Evolutionary conservation across 176 grass and related monocot species (phyloP), one percentile per base, ranked within the genome.

Genomic region (Pontederia paniculata): DNA sequence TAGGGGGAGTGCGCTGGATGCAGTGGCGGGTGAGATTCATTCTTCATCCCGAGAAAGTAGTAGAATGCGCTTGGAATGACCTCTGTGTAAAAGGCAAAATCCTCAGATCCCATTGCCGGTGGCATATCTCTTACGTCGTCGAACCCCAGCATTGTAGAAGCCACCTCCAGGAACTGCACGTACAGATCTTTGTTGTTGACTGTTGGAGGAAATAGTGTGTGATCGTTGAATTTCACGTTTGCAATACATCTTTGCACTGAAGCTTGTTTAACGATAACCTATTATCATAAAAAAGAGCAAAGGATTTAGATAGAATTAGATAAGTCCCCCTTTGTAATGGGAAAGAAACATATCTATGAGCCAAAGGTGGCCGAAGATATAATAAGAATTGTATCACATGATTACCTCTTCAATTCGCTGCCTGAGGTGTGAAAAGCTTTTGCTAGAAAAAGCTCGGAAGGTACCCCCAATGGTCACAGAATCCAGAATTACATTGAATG

Each of bases 181-280:
- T 94, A 81, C 43, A 89, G 78, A 46, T 60, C 75, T 2, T 77
- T 50, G 12, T 50, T 69, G 65, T 95, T 89, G 52, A 57, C 79
- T 25, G 89, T 95, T 9, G 76, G 68, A 10, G 89, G 84, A 42
- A 78, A 95, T 72, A 95, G 80, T 43, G 78, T 75, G 19, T 48
- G 69, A 9, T 70, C 61, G 49, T 77, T 50, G 17, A 95, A 95
- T 53, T 85, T 67, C 44, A 85, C 83, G 10, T 50, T 74, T 41
- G 89, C 84, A 8, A 63, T 83, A 76, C 89, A 95, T 25, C 84
- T 80, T 50, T 89, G 84, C 49, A 88, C 81, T 9, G 78, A 83
- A 46, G 89, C 85, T 80, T 94, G 88, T 58, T 77, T 62, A n/a
- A 88, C 74, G 70, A 94, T 94, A 23, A 94, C 80, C 88, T 94